Evolutionary conservation across 2,329 filamentous ascomycete genomes (phyloP).

Genomic region (Nemania abortiva): DNA sequence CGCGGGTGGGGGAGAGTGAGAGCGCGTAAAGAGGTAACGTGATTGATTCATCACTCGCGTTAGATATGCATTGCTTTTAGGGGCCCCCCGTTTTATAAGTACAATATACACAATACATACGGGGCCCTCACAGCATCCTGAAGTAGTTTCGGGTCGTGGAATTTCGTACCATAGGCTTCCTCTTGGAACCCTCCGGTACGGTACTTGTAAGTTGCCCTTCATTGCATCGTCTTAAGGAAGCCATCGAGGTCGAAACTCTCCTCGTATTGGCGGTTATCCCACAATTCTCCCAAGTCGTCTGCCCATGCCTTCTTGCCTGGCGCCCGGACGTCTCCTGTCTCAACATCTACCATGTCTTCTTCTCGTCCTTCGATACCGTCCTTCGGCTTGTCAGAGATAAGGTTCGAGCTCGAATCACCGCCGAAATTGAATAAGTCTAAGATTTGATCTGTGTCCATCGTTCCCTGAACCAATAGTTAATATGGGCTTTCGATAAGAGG

Average conservation of each 20-base stretch:
- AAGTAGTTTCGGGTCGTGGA: neutral
- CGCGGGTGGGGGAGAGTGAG: neutral
- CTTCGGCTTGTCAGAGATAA: conserved; percentile 71
- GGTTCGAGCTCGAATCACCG: conserved; percentile 78
- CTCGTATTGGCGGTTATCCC: conserved; percentile 98
- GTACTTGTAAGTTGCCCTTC: neutral
- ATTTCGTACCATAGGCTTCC: conserved; percentile 8
- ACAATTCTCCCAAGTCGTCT: conserved; percentile 93
- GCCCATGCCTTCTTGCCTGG: conserved; percentile 97
- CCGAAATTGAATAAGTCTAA: conserved; percentile 95
- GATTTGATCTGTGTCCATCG: conserved; percentile 99
- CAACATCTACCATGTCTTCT: conserved; percentile 92
- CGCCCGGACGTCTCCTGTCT: conserved; percentile 90
- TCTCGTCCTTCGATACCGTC: conserved; percentile 72
- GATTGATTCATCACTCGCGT: neutral
- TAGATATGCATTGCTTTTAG: conserved; percentile 20
- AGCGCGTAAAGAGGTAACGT: neutral
- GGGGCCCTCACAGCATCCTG: neutral
- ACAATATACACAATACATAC: conserved; percentile 32
- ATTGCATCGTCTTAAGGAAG: conserved; percentile 88
- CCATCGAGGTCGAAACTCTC: conserved; percentile 97
- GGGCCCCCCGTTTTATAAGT: conserved; percentile 14
- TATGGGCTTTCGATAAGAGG: neutral
- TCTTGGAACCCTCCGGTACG: neutral
- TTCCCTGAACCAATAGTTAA: conserved; percentile 56